phyloP scores from a whole-genome alignment of 1,284 basidiomycete species.

The Leucoagaricus sp. region DNA sequence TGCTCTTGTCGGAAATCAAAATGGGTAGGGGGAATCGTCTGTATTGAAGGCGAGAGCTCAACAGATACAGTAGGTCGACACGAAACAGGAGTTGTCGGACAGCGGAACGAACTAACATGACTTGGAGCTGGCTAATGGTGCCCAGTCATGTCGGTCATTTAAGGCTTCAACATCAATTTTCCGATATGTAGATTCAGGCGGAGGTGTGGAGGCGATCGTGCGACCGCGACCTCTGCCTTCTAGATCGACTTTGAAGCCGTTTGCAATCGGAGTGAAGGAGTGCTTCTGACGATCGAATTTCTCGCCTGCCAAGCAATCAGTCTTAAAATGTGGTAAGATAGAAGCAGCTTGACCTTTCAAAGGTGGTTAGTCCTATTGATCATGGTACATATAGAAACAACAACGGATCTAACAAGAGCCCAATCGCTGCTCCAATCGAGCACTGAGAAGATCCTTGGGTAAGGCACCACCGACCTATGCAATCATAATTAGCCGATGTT shows the following conservation, averaged over 20 bases:
- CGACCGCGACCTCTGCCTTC: slow-evolving; percentile 12
- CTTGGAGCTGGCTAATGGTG: slow-evolving; percentile 21
- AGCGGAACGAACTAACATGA: slow-evolving; percentile 63
- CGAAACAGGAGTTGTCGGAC: slow-evolving; percentile 45
- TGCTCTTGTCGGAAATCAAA: background rate
- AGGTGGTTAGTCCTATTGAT: background rate
- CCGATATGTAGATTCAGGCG: slow-evolving; percentile 40
- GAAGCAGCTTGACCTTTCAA: background rate
- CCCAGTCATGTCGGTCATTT: slow-evolving; percentile 43
- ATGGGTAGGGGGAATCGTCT: background rate
- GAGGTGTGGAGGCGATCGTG: slow-evolving; percentile 32
- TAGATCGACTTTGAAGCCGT: background rate
- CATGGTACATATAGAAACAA: background rate
- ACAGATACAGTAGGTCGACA: background rate
- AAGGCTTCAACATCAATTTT: slow-evolving; percentile 46
- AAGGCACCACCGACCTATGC: slow-evolving; percentile 45
- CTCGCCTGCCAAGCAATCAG: background rate
- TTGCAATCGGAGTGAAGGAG: background rate
- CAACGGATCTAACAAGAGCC: slow-evolving; percentile 10
- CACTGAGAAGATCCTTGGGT: slow-evolving; percentile 42
- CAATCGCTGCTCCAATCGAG: slow-evolving; percentile 28
- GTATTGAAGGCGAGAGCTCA: background rate
- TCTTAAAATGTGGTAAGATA: background rate
- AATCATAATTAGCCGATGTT: slow-evolving; percentile 1
- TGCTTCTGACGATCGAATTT: background rate